Conservation (phyloP, 2,329 filamentous ascomycete species). For the Diplocarpon rosae region DNA sequence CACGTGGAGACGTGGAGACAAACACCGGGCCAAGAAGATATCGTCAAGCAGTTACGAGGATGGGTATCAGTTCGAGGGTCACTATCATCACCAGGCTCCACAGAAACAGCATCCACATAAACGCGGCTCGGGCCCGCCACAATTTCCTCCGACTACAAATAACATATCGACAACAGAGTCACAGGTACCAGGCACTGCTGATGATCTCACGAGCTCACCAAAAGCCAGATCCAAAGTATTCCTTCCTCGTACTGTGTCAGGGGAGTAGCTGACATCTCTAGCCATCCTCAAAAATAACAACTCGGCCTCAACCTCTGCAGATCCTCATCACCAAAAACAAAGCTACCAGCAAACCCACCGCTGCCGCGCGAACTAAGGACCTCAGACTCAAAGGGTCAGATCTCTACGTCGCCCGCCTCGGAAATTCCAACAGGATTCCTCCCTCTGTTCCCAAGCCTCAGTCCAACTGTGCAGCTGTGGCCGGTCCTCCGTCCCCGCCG, state of each 20-base stretch:
- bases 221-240: constrained; percentile 11
- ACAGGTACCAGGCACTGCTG: constrained; percentile 4
- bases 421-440: constrained; percentile 13
- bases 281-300: constrained; percentile 4
- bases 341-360: constrained; percentile 16
- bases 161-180: not conserved
- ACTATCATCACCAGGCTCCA: constrained; percentile 22
- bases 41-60: constrained; percentile 19
- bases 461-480: not conserved
- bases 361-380: constrained; percentile 34
- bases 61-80: constrained; percentile 12
- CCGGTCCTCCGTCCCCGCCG: not conserved
- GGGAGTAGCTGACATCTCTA: constrained; percentile 2
- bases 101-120: constrained; percentile 18
- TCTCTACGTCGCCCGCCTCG: constrained; percentile 38
- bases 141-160: not conserved
- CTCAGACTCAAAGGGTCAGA: constrained; percentile 38
- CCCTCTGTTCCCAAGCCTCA: not conserved
- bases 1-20: constrained; percentile 13
- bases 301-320: constrained; percentile 7
- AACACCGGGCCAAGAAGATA: constrained; percentile 25
- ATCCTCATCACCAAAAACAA: constrained; percentile 17
- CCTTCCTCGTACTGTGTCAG: not conserved
- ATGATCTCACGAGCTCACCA: constrained; percentile 4
- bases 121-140: constrained; percentile 8